phyloP scores from a whole-genome alignment of 345 rosid genomes.

The Lumnitzera littorea region DNA sequence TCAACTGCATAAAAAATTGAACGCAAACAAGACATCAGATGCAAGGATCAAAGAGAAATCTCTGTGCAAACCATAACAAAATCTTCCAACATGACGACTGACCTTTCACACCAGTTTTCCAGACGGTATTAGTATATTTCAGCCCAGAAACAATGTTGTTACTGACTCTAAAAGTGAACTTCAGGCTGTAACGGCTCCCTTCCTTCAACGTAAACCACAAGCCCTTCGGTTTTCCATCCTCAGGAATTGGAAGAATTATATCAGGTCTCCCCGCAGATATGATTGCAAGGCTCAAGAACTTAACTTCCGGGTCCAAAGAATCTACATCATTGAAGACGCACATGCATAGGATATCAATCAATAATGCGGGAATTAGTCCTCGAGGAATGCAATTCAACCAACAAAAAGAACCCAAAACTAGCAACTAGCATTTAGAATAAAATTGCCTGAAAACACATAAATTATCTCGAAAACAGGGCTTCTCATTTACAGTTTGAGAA shows the following conservation, averaged over 20 bases:
- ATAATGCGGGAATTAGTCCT: not conserved
- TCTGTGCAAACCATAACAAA: not conserved
- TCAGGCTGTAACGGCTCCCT: slow-evolving; percentile 66
- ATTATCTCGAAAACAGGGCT: too few species aligned
- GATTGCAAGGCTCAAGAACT: slow-evolving; percentile 57
- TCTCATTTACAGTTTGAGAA: too few species aligned
- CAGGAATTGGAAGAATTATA: slow-evolving; percentile 56
- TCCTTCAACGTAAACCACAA: slow-evolving; percentile 87
- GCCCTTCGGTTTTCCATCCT: slow-evolving; percentile 61
- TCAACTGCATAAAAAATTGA: slow-evolving; percentile 42
- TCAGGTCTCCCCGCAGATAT: slow-evolving; percentile 63
- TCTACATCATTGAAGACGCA: slow-evolving; percentile 28
- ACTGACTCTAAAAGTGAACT: slow-evolving; percentile 64
- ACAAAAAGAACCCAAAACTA: not conserved
- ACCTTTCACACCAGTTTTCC: slow-evolving; percentile 80
- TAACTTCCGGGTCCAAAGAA: slow-evolving; percentile 77
- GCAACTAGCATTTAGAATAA: too few species aligned
- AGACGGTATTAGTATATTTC: slow-evolving; percentile 60
- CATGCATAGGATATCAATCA: not conserved
- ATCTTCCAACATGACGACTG: slow-evolving; percentile 10
- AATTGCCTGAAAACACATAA: too few species aligned
- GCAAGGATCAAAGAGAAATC: not conserved
- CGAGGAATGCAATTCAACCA: not conserved
- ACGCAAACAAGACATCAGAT: not conserved
- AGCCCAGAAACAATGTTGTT: slow-evolving; percentile 93